Evolutionary conservation across 169 alveolate genomes (phyloP), one percentile per base, ranked within the genome.

Genomic region (Prorocentrum cordatum): DNA sequence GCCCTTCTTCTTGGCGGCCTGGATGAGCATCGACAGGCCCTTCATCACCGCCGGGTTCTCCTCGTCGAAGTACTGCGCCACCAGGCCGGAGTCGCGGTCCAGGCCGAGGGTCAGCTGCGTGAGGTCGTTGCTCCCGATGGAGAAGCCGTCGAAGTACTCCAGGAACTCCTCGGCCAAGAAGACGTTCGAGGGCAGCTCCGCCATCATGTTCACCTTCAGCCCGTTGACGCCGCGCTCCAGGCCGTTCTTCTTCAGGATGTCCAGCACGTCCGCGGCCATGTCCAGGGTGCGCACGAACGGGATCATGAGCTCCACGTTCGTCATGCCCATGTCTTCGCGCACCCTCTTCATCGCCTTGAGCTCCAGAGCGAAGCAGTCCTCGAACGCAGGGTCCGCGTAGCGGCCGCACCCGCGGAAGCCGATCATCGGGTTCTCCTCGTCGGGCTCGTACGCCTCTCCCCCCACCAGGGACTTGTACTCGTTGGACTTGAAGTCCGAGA

Each of bases 361-460:
- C 75, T 79, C 88, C 88, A 79, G 58, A 42, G 88, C 88, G 33
- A 79, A 79, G 88, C 88, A 79, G 47, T 79, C 88, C 88, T 79
- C 88, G 45, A 79, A 79, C 75, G 59, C 58, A 32, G 88, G 88
- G 54, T 79, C 88, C 18, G 88, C 59, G 75, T 79, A 79, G 20
- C 88, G 88, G 22, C 88, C 88, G 64, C 88, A 79, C 45, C 88
- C 88, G 42, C 88, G 88, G 88, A 79, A 79, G 45, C 88, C 88
- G 29, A 79, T 79, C 88, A 79, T 79, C 42, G 88, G 88, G 35
- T 79, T 79, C 88, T 79, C 88, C 75, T 79, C 88, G 26, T 79
- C 88, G 2, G 88, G 88, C 64, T 79, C 88, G n/a, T 79, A 79
- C 64, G 58, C 61, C 75, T 79, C 88, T 14, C 88, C 88, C 16